Evolutionary conservation across 306 rosid genomes (phyloP).

Genomic region (Pyrus communis): DNA sequence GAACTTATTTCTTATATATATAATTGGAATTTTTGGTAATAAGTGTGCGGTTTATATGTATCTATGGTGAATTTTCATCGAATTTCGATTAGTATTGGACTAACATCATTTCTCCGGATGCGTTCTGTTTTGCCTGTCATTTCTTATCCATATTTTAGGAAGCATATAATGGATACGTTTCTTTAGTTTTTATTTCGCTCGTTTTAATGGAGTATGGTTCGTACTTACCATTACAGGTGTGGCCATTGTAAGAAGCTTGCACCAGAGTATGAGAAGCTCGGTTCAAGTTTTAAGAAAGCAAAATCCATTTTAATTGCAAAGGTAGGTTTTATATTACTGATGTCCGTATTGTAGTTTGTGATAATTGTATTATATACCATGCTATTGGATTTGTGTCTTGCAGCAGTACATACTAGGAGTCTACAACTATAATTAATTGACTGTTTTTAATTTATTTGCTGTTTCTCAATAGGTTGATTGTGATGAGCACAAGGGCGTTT

Average conservation of each 20-base stretch:
- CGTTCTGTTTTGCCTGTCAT: background rate
- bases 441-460: background rate
- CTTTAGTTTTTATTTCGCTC: background rate
- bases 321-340: slow-evolving; percentile 32
- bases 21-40: background rate
- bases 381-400: background rate
- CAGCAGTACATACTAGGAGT: background rate
- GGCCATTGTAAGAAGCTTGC: slow-evolving; percentile 93
- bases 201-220: background rate
- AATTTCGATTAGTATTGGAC: background rate
- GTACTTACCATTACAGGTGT: slow-evolving; percentile 46
- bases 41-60: background rate
- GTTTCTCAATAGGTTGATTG: slow-evolving; percentile 64
- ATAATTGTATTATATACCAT: background rate
- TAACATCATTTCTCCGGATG: background rate
- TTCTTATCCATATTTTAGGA: background rate
- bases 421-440: background rate
- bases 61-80: background rate
- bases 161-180: background rate
- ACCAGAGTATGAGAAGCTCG: slow-evolving; percentile 85
- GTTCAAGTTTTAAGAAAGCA: slow-evolving; percentile 53
- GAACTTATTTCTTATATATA: background rate
- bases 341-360: background rate
- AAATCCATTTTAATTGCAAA: slow-evolving; percentile 69
- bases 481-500: slow-evolving; percentile 74